phyloP scores from a whole-genome alignment of 2,329 filamentous ascomycete species.

The Allantophomopsis cytisporea region DNA sequence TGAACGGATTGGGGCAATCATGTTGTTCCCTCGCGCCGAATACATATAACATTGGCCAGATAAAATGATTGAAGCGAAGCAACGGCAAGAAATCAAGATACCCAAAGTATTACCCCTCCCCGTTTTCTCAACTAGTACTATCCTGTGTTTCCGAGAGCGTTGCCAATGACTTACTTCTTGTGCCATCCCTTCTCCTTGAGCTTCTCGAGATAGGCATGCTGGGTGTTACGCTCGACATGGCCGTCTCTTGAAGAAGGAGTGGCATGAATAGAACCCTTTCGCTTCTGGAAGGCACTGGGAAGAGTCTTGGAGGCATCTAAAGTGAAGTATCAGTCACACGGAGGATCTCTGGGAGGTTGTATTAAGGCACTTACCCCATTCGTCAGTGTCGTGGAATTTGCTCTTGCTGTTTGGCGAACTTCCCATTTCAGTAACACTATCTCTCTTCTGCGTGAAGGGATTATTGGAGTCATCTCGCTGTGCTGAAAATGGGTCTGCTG shows the following conservation, averaged over 20 bases:
- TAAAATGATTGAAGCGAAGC: no score
- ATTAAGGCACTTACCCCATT: constrained; percentile 15
- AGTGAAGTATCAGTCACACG: not conserved
- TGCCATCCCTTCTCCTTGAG: constrained; percentile 31
- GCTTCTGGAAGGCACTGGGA: constrained; percentile 55
- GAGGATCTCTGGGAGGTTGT: not conserved
- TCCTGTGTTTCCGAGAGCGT: no score
- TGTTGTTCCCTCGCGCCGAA: no score
- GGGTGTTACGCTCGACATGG: constrained; percentile 44
- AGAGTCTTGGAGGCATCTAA: constrained; percentile 53
- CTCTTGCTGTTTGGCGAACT: constrained; percentile 12
- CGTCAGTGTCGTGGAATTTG: constrained; percentile 9
- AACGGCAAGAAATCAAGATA: no score
- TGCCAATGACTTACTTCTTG: not conserved
- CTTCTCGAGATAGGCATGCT: constrained; percentile 44
- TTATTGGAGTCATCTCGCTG: constrained; percentile 11
- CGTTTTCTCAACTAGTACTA: no score
- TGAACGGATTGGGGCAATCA: no score
- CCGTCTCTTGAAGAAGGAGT: constrained; percentile 52
- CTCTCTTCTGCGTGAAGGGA: constrained; percentile 8
- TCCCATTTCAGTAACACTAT: constrained; percentile 11
- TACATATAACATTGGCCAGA: no score
- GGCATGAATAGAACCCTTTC: constrained; percentile 54
- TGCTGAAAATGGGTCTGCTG: constrained; percentile 11
- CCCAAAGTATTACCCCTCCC: no score